Conservation (phyloP, 768 basidiomycete genomes). For the Russula vinacea region DNA sequence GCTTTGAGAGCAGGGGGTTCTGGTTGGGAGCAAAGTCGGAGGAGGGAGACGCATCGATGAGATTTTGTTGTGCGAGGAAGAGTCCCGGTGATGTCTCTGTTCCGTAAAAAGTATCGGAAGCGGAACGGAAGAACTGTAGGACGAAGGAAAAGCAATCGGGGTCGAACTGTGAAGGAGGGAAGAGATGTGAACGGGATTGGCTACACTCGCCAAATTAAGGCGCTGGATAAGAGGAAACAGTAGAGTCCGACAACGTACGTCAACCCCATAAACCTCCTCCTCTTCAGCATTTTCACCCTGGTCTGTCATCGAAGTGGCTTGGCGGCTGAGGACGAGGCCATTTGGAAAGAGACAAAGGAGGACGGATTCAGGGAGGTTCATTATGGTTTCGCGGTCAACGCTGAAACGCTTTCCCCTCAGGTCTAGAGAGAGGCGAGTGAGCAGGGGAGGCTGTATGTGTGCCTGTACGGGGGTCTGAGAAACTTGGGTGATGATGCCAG, state of each 20-base stretch:
- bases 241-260: slow-evolving; percentile 57
- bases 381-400: slow-evolving; percentile 95
- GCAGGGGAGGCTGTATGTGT: slow-evolving; percentile 79
- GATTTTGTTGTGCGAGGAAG: slow-evolving; percentile 72
- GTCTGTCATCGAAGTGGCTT: slow-evolving; percentile 71
- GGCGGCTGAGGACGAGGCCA: slow-evolving; percentile 88
- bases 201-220: slow-evolving; percentile 20
- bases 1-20: slow-evolving; percentile 91
- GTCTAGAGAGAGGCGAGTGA: slow-evolving; percentile 87
- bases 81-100: slow-evolving; percentile 68
- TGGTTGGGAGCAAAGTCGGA: slow-evolving; percentile 63
- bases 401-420: slow-evolving; percentile 87
- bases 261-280: slow-evolving; percentile 93
- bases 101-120: slow-evolving; percentile 91
- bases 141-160: slow-evolving; percentile 95
- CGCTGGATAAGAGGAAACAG: slow-evolving; percentile 21
- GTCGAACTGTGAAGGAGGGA: slow-evolving; percentile 67
- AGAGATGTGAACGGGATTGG: slow-evolving; percentile 22
- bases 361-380: slow-evolving; percentile 97
- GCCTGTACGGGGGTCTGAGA: slow-evolving; percentile 62
- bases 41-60: slow-evolving; percentile 60
- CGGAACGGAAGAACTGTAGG: slow-evolving; percentile 84
- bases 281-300: slow-evolving; percentile 72
- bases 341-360: slow-evolving; percentile 96
- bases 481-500: slow-evolving; percentile 49